Percentiles rank a stretch among this genome's conserved stretches.
These are phyloP conservation scores for Asparagopsis taxiformis DNA, from an alignment of 31 red algal species.

Conservation along the genomic window DNA sequence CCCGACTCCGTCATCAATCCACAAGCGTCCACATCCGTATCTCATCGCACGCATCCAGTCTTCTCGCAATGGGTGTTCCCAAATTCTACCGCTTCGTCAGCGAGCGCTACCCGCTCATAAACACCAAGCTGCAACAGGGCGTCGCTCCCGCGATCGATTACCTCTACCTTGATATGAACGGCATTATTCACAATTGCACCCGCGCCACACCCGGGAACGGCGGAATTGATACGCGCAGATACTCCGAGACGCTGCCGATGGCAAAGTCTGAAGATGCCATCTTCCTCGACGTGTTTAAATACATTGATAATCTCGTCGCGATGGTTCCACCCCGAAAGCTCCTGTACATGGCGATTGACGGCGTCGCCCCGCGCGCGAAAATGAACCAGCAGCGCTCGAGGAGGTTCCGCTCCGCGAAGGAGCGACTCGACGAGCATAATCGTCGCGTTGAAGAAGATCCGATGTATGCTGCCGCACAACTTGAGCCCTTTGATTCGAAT, in stretches of 20 bases:
- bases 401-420: conserved; percentile 84
- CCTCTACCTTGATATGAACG: conserved; percentile 98
- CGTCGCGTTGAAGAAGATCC: conserved; percentile 32
- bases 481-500: conserved; percentile 89
- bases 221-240: conserved; percentile 54
- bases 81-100: conserved; percentile 97
- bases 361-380: conserved; percentile 96
- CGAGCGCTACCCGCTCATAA: conserved; percentile 95
- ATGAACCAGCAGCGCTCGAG: conserved; percentile 97
- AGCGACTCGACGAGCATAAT: conserved; percentile 54
- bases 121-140: conserved; percentile 34
- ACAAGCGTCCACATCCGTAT: no score
- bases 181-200: conserved; percentile 93
- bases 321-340: conserved; percentile 66
- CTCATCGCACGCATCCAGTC: no score
- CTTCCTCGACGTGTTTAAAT: conserved; percentile 85
- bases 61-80: conserved; percentile 82
- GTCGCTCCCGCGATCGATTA: conserved; percentile 75
- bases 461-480: conserved; percentile 49
- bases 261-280: conserved; percentile 65
- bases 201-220: conserved; percentile 52
- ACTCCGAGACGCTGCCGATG: conserved; percentile 32
- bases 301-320: conserved; percentile 89
- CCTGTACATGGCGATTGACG: conserved; percentile 92
- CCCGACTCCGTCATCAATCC: no score